Conservation (phyloP, 306 rosid species). For the Styphnolobium japonicum region DNA sequence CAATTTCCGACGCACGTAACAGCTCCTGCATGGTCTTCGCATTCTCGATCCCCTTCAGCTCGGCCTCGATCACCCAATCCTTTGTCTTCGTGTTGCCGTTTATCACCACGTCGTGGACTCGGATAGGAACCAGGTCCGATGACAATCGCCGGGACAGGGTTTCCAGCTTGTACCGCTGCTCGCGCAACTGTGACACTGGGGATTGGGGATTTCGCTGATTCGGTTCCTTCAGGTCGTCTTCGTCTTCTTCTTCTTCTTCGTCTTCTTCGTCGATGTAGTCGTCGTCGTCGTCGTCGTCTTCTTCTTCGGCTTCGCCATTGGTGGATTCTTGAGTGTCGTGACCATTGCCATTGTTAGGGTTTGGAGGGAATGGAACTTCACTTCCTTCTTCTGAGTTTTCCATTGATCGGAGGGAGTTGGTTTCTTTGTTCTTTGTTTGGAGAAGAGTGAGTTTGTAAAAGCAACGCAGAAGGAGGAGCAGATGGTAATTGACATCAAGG, state of each 20-base stretch:
- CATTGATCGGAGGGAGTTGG: slow-evolving; percentile 39
- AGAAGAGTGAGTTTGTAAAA: not conserved
- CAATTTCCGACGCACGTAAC: slow-evolving; percentile 57
- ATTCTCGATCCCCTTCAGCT: slow-evolving; percentile 56
- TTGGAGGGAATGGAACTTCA: slow-evolving; percentile 27
- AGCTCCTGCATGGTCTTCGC: slow-evolving; percentile 79
- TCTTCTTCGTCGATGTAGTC: slow-evolving; percentile 26
- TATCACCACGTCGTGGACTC: slow-evolving; percentile 84
- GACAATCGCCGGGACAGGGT: slow-evolving; percentile 55
- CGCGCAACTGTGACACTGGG: slow-evolving; percentile 39
- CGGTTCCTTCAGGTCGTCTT: slow-evolving; percentile 29
- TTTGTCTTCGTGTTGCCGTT: slow-evolving; percentile 83
- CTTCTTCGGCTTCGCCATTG: slow-evolving; percentile 32
- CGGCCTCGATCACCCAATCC: slow-evolving; percentile 80
- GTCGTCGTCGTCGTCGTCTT: slow-evolving; percentile 33
- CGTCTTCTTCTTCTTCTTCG: slow-evolving; percentile 31
- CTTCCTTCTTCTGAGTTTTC: slow-evolving; percentile 38
- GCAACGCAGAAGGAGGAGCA: not conserved
- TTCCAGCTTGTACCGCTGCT: slow-evolving; percentile 51
- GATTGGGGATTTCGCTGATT: slow-evolving; percentile 32
- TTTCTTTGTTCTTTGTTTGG: slow-evolving; percentile 4
- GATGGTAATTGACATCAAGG: not conserved
- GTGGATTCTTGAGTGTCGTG: slow-evolving; percentile 30
- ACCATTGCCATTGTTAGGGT: slow-evolving; percentile 43
- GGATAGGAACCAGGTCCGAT: slow-evolving; percentile 62